Evolutionary conservation across 495 filamentous ascomycete genomes (phyloP).

Genomic region (Beverwykella pulmonaria): DNA sequence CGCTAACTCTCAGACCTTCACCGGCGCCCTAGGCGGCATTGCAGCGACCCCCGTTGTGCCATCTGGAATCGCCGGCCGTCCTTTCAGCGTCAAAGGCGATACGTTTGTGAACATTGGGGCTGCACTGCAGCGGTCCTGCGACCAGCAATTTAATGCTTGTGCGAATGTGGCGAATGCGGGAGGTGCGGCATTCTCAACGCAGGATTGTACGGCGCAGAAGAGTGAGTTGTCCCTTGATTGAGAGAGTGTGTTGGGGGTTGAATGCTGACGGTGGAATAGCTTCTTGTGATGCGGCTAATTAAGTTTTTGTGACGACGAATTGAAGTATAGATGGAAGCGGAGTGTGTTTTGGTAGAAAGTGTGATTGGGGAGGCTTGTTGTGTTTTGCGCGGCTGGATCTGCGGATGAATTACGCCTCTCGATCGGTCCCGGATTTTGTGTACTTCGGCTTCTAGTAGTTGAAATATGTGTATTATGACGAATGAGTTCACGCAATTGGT

Average conservation of each 20-base stretch:
- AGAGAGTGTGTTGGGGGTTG: not conserved
- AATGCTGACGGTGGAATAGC: not conserved
- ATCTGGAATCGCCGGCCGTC: slow-evolving; percentile 27
- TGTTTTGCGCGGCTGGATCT: not conserved
- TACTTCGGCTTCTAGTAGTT: not conserved
- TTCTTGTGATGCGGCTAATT: not conserved
- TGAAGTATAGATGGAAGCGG: not conserved
- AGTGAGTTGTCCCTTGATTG: slow-evolving; percentile 7
- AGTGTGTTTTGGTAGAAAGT: not conserved
- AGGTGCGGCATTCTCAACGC: slow-evolving; percentile 7
- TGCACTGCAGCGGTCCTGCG: slow-evolving; percentile 35
- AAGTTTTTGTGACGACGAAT: not conserved
- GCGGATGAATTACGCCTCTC: not conserved
- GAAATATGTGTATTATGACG: not conserved
- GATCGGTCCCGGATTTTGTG: not conserved
- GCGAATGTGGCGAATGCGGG: slow-evolving; percentile 35
- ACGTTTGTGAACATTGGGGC: slow-evolving; percentile 36
- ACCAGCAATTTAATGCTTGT: slow-evolving; percentile 39
- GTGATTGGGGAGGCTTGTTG: too few relatives aligned
- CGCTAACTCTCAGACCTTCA: slow-evolving; percentile 28
- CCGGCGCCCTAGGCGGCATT: slow-evolving; percentile 30
- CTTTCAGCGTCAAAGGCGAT: slow-evolving; percentile 31
- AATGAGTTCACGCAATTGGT: not conserved
- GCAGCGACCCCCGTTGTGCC: slow-evolving; percentile 25
- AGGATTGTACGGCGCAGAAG: slow-evolving; percentile 32